Conservation (phyloP, 768 basidiomycete genomes). For the Suillus paluster region DNA sequence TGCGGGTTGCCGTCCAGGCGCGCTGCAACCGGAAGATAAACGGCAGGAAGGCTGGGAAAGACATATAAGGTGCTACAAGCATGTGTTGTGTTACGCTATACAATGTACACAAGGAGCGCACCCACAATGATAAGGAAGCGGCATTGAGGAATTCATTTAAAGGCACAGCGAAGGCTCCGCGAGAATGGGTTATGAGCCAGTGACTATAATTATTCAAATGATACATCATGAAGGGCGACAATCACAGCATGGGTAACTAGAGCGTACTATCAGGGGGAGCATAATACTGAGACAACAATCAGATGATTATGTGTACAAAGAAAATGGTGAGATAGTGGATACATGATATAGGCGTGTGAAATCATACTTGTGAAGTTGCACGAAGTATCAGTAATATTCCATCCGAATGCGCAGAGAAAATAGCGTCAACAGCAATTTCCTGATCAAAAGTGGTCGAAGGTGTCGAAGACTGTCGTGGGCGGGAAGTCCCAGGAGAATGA, state of each 20-base stretch:
- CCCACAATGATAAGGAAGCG: not conserved
- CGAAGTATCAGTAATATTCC: constrained; percentile 82
- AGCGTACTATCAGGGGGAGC: not conserved
- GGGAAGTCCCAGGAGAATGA: not conserved
- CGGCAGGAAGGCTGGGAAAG: not conserved
- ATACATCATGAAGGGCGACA: not conserved
- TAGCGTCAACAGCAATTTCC: constrained; percentile 71
- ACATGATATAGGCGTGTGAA: not conserved
- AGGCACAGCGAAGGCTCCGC: not conserved
- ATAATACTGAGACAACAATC: not conserved
- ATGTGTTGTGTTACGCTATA: not conserved
- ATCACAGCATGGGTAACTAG: not conserved
- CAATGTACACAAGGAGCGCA: not conserved
- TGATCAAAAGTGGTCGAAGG: constrained; percentile 15
- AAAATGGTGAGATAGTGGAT: not conserved
- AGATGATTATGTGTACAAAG: not conserved
- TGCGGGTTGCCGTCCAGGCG: not conserved
- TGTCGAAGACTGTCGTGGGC: constrained; percentile 16
- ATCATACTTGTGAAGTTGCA: constrained; percentile 36
- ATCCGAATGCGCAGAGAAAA: constrained; percentile 86
- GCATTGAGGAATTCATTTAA: not conserved
- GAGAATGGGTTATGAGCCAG: not conserved
- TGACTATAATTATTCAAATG: not conserved
- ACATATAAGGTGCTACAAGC: not conserved
- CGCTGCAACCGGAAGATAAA: not conserved